Percentiles rank a stretch among this genome's conserved stretches.
These are phyloP conservation scores for Aspergillus sp. DNA, from an alignment of 2,329 filamentous ascomycete species.

Conservation along the genomic window DNA sequence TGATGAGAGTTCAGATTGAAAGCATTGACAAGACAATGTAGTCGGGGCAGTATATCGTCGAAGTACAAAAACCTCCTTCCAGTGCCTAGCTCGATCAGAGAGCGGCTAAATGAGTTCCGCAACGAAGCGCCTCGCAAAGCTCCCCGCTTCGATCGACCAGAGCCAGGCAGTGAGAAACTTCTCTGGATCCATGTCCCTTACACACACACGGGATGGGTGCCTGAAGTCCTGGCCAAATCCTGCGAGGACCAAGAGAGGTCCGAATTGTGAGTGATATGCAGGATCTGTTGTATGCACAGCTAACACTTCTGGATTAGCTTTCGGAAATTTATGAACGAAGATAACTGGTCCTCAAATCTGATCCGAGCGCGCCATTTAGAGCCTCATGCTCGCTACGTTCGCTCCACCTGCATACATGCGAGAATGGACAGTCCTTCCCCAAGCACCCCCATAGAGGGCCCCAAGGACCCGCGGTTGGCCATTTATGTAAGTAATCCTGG, in stretches of 20 bases:
- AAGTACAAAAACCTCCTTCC: conserved; percentile 23
- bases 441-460: conserved; percentile 6
- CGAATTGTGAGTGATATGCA: conserved; percentile 14
- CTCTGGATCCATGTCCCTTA: conserved; percentile 36
- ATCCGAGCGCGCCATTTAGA: conserved; percentile 38
- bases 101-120: conserved; percentile 21
- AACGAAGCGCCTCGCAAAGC: conserved; percentile 24
- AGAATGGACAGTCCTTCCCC: conserved; percentile 23
- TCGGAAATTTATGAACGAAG: conserved; percentile 31
- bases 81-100: conserved; percentile 23
- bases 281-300: not conserved
- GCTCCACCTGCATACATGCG: conserved; percentile 34
- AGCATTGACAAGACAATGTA: too few species aligned
- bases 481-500: conserved; percentile 26
- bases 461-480: conserved; percentile 25
- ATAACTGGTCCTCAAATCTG: conserved; percentile 38
- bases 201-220: conserved; percentile 24
- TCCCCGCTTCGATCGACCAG: conserved; percentile 32
- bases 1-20: too few species aligned
- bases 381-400: conserved; percentile 40
- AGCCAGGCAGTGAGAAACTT: conserved; percentile 33
- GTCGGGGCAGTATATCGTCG: conserved; percentile 12
- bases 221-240: conserved; percentile 21
- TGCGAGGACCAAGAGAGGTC: conserved; percentile 25
- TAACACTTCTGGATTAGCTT: conserved; percentile 30